Evolutionary conservation across 106 monocot genomes (phyloP).

Genomic region (Apostasia ramifera): DNA sequence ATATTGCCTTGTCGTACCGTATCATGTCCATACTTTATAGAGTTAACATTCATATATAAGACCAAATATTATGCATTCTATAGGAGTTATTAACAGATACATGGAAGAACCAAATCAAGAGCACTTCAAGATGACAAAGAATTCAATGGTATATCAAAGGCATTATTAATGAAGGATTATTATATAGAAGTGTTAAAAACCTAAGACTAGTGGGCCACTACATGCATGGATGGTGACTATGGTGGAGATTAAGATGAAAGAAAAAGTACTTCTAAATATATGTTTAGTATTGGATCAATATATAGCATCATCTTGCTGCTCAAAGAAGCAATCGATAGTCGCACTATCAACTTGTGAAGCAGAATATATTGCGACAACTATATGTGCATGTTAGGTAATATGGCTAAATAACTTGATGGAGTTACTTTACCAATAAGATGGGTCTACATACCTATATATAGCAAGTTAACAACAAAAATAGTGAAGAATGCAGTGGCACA

Average conservation of each 20-base stretch:
- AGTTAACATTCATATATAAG: too few species aligned
- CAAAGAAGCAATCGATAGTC: neutral
- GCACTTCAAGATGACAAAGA: neutral
- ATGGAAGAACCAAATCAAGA: slow-evolving; percentile 1
- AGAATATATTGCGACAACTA: neutral
- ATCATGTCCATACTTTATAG: too few species aligned
- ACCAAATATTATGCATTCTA: too few species aligned
- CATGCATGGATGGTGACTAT: neutral
- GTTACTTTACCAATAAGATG: neutral
- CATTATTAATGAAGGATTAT: neutral
- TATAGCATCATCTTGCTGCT: neutral
- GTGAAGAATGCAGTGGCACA: too few species aligned
- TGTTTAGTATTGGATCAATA: neutral
- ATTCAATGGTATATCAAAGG: neutral
- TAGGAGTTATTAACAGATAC: neutral
- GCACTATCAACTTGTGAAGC: slow-evolving; percentile 1
- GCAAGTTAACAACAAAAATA: too few species aligned
- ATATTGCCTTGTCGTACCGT: too few species aligned
- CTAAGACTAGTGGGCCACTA: neutral
- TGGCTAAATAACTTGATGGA: neutral
- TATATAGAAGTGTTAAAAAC: neutral
- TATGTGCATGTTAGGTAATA: neutral
- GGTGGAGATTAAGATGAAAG: neutral
- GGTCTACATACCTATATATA: too few species aligned
- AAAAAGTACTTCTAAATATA: neutral